Evolutionary conservation across 306 rosid genomes (phyloP), one percentile per base, ranked within the genome.

Genomic region (Luffa aegyptiaca): DNA sequence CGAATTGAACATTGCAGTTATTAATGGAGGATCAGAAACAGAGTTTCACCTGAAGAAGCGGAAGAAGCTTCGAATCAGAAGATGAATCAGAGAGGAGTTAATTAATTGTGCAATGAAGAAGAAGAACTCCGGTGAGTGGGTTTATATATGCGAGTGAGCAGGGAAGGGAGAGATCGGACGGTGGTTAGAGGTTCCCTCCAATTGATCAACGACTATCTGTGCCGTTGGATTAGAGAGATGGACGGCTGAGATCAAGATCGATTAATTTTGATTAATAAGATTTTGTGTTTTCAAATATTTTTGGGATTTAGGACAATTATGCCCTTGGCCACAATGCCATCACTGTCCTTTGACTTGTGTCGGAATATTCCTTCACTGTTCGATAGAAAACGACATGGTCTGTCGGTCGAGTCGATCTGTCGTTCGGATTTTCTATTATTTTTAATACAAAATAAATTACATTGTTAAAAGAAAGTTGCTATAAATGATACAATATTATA

Each of bases 111-210:
- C 49, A 26, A 64, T 6, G 45, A 70, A 44, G 49, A 41, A 68
- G 20, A n/a, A 13, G 74, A 68, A 17, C 18, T 11, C 74, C 17
- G 41, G 8, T 70, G 55, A n/a, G 36, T 58, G 14, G 14, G 59
- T 49, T 78, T 87, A 84, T 86, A 86, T 84, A 82, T 3, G 49
- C 68, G 37, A 59, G 81, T 31, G 81, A 10, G 80, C 21, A 37
- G 68, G 3, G 44, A 3, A 52, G 73, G 64, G 52, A 64, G 57
- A 78, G 21, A 78, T 87, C 79, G 12, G 41, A 82, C 84, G 64
- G 80, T 62, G 17, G 1, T 3, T 1, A 73, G 31, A 46, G 45
- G 74, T 86, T 90, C 89, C 93, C 90, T 77, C 88, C 84, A 77
- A 81, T 81, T 79, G 35, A n/a, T 58, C 36, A 58, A 58, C 13